Conservation (phyloP, 768 basidiomycete species). For the Suillus ampliporus region DNA sequence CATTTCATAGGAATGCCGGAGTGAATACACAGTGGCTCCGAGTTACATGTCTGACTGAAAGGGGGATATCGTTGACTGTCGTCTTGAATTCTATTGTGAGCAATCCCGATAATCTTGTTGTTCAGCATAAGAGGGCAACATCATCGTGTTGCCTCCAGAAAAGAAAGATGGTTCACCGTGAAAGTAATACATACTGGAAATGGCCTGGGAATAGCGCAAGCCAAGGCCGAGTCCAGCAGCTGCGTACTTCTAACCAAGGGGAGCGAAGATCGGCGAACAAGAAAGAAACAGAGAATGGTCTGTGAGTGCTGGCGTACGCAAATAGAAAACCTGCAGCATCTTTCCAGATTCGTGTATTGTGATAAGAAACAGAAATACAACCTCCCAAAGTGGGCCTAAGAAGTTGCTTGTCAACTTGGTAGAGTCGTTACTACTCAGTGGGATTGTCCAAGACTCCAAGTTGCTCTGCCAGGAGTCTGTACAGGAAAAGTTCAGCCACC, state of each 20-base stretch:
- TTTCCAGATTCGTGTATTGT: no score
- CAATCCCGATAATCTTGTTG: not conserved
- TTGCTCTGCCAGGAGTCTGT: no score
- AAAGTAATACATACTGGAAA: not conserved
- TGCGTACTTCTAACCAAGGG: not conserved
- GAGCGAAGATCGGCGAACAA: not conserved
- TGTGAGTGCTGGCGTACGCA: not conserved
- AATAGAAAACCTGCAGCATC: no score
- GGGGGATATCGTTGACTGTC: no score
- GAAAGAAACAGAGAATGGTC: not conserved
- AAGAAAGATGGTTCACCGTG: not conserved
- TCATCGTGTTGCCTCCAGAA: not conserved
- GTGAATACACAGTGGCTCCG: not conserved
- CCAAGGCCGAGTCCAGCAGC: not conserved
- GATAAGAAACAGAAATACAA: no score
- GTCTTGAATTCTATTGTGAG: not conserved
- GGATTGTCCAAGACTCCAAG: no score
- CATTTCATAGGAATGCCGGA: not conserved
- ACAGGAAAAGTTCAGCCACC: not conserved
- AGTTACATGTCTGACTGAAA: no score
- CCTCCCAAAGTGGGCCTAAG: not conserved
- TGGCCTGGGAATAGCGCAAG: not conserved
- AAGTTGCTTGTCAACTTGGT: not conserved
- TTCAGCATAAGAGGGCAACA: no score
- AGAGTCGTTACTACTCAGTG: not conserved